Base-by-base conservation (phyloP, 176 grass and related monocot genomes). In the Saccharum spontaneum region DNA sequence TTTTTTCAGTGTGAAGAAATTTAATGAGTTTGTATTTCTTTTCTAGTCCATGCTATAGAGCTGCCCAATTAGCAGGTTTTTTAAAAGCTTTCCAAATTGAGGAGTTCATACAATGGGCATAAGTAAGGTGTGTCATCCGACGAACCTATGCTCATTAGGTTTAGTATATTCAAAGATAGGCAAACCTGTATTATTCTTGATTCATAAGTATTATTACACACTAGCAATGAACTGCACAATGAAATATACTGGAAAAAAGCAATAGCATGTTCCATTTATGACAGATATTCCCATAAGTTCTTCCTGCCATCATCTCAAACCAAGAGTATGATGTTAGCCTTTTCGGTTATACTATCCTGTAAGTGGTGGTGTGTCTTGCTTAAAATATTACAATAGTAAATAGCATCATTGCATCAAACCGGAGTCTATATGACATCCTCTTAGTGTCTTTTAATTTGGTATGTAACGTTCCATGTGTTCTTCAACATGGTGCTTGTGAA, bases 341-440 rank as follows among this genome's bases (percentile, higher is more conserved):
- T 46, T 73, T 48, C 7, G 4, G 23, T 17, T 10, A 30, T 73
- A 48, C 3, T 80, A 71, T 78, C 22, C 22, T 0, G 34, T 20
- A 70, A 3, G 15, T 11, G 9, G 34, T 15, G 34, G 15, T 14
- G 40, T 76, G 48, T 73, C 78, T 69, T 54, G 31, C 45, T 69
- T n/a, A 36, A 36, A 50, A 50, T 50, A 50, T 50, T 50, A 16
- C 23, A 62, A 46, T 69, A 33, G 33, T 14, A 68, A 67, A 49
- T 68, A 87, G 74, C 37, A 83, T 40, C 70, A 49, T 68, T 83
- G 74, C 37, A 83, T 40, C 70, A 79, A 79, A 90, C 22, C 3
- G 3, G 46, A 78, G 34, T 60, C 11, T 61, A 64, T 31, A 59
- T 17, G 40, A 48, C 22, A 59, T 44, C 26, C 28, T 80, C 28